phyloP scores from a whole-genome alignment of 1,284 basidiomycete genomes.

The Ceratorhiza oryzae-sativae region DNA sequence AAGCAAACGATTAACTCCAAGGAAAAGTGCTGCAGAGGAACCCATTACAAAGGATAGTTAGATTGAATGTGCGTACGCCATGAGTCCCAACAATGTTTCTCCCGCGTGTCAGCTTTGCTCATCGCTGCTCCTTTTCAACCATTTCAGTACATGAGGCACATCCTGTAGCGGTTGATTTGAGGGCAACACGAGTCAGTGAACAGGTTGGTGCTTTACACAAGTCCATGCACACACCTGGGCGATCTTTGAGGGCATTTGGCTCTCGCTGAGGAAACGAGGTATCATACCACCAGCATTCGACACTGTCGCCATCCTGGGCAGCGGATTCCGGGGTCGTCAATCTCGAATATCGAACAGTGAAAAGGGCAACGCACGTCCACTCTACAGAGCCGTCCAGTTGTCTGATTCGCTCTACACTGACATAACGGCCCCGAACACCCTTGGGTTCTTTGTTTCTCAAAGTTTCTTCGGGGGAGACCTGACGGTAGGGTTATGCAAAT shows the following conservation, averaged over 20 bases:
- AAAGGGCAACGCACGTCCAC: slow-evolving; percentile 13
- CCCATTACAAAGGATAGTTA: too few relatives aligned
- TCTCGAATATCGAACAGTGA: neutral
- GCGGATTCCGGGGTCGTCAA: neutral
- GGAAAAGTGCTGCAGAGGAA: too few relatives aligned
- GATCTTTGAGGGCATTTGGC: slow-evolving; percentile 25
- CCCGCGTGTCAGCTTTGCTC: too few relatives aligned
- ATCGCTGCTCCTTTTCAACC: slow-evolving; percentile 7
- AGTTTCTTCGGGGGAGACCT: slow-evolving; percentile 5
- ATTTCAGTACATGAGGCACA: slow-evolving; percentile 21
- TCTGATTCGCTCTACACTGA: slow-evolving; percentile 19
- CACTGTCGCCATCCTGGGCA: slow-evolving; percentile 20
- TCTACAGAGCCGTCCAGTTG: slow-evolving; percentile 18
- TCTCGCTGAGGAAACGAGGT: slow-evolving; percentile 10
- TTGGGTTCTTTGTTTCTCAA: slow-evolving; percentile 13
- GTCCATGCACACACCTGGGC: neutral
- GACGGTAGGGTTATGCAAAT: neutral
- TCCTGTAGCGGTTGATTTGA: neutral
- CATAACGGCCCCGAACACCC: slow-evolving; percentile 22
- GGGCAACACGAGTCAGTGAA: neutral
- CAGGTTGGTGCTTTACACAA: neutral
- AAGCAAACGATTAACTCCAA: too few relatives aligned
- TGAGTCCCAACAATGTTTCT: too few relatives aligned
- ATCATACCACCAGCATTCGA: slow-evolving; percentile 23
- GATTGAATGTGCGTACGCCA: too few relatives aligned